Conservation (phyloP, 257 asterid genomes). For the Pogostemon cablin region DNA sequence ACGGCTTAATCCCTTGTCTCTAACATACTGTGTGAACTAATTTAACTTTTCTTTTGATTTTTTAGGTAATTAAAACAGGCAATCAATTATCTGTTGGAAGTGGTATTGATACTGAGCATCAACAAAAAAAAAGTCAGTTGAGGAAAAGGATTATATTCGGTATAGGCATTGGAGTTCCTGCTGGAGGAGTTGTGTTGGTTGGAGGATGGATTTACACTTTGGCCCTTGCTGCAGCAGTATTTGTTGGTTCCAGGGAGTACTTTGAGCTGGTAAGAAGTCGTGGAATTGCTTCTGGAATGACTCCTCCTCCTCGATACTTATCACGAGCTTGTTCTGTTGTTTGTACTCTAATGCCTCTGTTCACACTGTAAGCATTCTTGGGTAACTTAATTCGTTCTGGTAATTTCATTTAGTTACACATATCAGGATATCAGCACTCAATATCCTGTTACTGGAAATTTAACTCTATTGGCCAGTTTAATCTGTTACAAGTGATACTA, state of each 20-base stretch:
- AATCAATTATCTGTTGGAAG: slow-evolving; percentile 43
- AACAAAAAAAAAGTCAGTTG: slow-evolving; percentile 64
- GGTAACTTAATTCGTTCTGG: slow-evolving; percentile 23
- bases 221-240: slow-evolving; percentile 78
- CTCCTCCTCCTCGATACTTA: slow-evolving; percentile 94
- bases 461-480: slow-evolving; percentile 1
- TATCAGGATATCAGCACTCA: slow-evolving; percentile 23
- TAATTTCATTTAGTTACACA: slow-evolving; percentile 27
- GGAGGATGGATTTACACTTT: slow-evolving; percentile 93
- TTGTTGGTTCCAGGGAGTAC: slow-evolving; percentile 84
- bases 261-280: slow-evolving; percentile 96
- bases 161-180: slow-evolving; percentile 77
- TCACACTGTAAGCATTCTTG: slow-evolving; percentile 79
- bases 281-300: slow-evolving; percentile 94
- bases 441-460: slow-evolving; percentile 21
- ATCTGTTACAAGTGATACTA: slow-evolving; percentile 17
- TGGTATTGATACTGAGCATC: slow-evolving; percentile 42
- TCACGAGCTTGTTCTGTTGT: slow-evolving; percentile 87
- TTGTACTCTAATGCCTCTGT: slow-evolving; percentile 82
- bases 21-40: slow-evolving; percentile 22
- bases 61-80: slow-evolving; percentile 73
- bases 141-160: slow-evolving; percentile 84
- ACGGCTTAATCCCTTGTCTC: too few species aligned
- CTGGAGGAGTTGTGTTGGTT: slow-evolving; percentile 87
- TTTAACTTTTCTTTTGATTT: slow-evolving; percentile 41